phyloP scores from a whole-genome alignment of 2,329 filamentous ascomycete genomes.

The Fusarium sp. region DNA sequence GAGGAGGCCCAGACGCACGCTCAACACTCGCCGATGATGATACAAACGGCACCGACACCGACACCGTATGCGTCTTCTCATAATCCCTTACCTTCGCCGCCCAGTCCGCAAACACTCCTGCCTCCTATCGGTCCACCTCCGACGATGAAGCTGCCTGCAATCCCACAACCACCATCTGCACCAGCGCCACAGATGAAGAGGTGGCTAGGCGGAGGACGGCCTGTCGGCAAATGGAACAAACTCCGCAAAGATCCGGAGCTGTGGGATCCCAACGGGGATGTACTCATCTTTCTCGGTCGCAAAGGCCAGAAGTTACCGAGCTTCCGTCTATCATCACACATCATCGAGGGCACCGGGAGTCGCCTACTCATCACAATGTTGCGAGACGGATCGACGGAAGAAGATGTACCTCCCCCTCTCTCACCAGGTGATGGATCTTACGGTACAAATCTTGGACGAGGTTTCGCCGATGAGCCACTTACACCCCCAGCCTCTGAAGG shows the following conservation, averaged over 20 bases:
- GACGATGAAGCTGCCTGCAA: slow-evolving; percentile 56
- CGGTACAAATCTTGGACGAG: slow-evolving; percentile 47
- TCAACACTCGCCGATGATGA: slow-evolving; percentile 13
- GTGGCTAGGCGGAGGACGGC: slow-evolving; percentile 64
- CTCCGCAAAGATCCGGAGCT: slow-evolving; percentile 70
- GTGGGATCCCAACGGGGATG: slow-evolving; percentile 72
- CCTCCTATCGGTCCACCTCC: slow-evolving; percentile 54
- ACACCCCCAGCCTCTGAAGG: slow-evolving; percentile 58
- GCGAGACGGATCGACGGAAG: slow-evolving; percentile 64
- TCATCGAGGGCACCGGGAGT: slow-evolving; percentile 69
- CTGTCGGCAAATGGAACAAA: slow-evolving; percentile 67
- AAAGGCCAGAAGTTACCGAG: slow-evolving; percentile 61
- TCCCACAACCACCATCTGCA: slow-evolving; percentile 47
- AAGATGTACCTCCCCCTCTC: slow-evolving; percentile 51
- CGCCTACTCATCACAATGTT: slow-evolving; percentile 65
- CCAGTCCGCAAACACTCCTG: slow-evolving; percentile 34
- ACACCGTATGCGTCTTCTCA: slow-evolving; percentile 36
- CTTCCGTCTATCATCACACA: slow-evolving; percentile 68
- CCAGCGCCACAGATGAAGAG: slow-evolving; percentile 59
- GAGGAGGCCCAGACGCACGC: slow-evolving; percentile 30
- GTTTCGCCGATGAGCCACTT: slow-evolving; percentile 27
- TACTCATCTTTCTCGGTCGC: slow-evolving; percentile 66
- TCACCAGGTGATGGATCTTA: slow-evolving; percentile 57
- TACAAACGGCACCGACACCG: slow-evolving; percentile 17
- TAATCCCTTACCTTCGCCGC: slow-evolving; percentile 30